Evolutionary conservation across 2,329 filamentous ascomycete species (phyloP).

Genomic region (Botrytis aclada): DNA sequence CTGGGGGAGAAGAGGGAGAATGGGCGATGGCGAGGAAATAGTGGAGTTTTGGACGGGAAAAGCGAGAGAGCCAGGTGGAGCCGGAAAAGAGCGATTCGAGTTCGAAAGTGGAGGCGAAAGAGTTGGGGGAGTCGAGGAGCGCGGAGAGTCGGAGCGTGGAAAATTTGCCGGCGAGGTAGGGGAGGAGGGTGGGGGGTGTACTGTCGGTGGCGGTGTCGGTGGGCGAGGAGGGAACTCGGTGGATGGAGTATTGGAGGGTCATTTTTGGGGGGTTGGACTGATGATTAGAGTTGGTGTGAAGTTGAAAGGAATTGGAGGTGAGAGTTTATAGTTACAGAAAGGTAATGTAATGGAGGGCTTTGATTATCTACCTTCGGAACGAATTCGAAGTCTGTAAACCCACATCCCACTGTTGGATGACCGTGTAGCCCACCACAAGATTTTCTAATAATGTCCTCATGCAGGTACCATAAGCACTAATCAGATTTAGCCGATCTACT

Average conservation of each 20-base stretch:
- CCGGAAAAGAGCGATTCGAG: slow-evolving; percentile 33
- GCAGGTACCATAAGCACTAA: background rate
- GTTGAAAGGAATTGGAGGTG: too few species aligned
- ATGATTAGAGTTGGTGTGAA: background rate
- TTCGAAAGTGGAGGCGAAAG: slow-evolving; percentile 38
- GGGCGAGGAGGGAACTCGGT: slow-evolving; percentile 18
- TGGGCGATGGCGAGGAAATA: slow-evolving; percentile 37
- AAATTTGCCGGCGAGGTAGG: slow-evolving; percentile 32
- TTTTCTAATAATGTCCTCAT: background rate
- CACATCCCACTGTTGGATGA: background rate
- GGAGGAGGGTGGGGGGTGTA: slow-evolving; percentile 23
- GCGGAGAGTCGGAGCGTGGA: slow-evolving; percentile 36
- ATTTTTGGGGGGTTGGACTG: slow-evolving; percentile 2
- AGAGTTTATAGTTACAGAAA: background rate
- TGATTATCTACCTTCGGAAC: background rate
- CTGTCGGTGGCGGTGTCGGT: slow-evolving; percentile 14
- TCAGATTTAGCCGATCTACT: background rate
- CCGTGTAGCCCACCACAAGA: background rate
- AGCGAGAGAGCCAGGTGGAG: slow-evolving; percentile 33
- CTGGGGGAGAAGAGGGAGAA: slow-evolving; percentile 1
- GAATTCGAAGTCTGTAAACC: too few species aligned
- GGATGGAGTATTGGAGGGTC: slow-evolving; percentile 27
- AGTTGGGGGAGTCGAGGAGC: slow-evolving; percentile 31
- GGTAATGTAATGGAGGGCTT: background rate
- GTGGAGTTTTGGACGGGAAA: slow-evolving; percentile 30